Evolutionary conservation across 495 filamentous ascomycete genomes (phyloP).

Genomic region (Neurospora sp.): DNA sequence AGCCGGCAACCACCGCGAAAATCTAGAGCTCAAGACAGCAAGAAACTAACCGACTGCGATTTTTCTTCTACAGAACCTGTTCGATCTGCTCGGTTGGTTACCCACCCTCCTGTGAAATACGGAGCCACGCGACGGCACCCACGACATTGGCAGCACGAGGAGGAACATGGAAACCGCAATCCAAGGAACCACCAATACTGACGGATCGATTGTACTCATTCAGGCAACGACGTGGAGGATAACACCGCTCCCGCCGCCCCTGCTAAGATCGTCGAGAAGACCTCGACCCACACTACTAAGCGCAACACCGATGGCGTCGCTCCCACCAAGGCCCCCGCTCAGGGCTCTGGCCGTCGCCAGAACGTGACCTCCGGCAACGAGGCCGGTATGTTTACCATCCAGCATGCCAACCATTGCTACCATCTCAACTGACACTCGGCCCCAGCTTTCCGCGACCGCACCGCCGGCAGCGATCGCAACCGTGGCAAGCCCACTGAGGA

Average conservation of each 20-base stretch:
- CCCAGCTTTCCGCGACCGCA: slow-evolving; percentile 82
- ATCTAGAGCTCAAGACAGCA: not conserved
- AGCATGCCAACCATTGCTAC: not conserved
- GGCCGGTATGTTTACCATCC: slow-evolving; percentile 47
- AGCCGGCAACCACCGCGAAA: not conserved
- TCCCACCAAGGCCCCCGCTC: slow-evolving; percentile 37
- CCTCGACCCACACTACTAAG: slow-evolving; percentile 68
- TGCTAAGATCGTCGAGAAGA: slow-evolving; percentile 79
- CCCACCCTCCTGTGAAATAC: slow-evolving; percentile 4
- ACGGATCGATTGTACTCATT: slow-evolving; percentile 12
- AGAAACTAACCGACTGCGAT: slow-evolving; percentile 17
- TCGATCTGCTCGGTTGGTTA: slow-evolving; percentile 70
- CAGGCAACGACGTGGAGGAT: slow-evolving; percentile 82
- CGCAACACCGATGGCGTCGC: slow-evolving; percentile 76
- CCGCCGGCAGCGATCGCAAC: slow-evolving; percentile 73
- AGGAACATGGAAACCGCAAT: slow-evolving; percentile 18
- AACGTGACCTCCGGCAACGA: slow-evolving; percentile 58
- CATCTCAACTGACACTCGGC: slow-evolving; percentile 2
- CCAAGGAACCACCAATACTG: slow-evolving; percentile 11
- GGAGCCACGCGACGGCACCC: slow-evolving; percentile 6
- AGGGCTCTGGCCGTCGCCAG: slow-evolving; percentile 39
- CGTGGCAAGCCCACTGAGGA: slow-evolving; percentile 73
- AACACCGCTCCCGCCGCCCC: slow-evolving; percentile 68
- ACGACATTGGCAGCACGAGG: not conserved
- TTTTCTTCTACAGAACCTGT: slow-evolving; percentile 54